Conservation (phyloP, 768 basidiomycete species). For the Phanerochaete carnosa region DNA sequence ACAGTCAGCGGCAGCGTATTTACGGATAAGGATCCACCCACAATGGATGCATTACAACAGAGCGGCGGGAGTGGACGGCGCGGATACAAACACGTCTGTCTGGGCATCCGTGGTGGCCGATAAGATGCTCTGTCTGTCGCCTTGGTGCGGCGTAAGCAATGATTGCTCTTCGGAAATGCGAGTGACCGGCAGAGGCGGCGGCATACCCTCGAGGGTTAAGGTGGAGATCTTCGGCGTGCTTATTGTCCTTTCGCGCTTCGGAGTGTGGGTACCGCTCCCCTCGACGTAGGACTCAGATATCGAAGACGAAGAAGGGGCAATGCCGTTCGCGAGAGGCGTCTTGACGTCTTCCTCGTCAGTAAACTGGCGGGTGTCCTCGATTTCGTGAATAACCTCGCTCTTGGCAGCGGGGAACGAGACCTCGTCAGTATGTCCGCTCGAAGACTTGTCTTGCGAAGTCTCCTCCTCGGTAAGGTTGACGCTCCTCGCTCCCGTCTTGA, state of each 20-base stretch:
- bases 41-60: background rate
- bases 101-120: constrained; percentile 3
- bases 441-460: background rate
- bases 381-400: background rate
- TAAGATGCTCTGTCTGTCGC: background rate
- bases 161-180: background rate
- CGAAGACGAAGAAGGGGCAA: background rate
- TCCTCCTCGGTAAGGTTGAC: constrained; percentile 19
- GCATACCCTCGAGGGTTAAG: constrained; percentile 3
- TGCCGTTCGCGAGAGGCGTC: constrained; percentile 5
- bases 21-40: background rate
- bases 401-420: background rate
- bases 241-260: constrained; percentile 3
- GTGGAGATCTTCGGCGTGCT: constrained; percentile 10
- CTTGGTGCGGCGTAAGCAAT: background rate
- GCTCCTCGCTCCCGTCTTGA: constrained; percentile 51
- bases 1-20: background rate
- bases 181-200: background rate
- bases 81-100: constrained; percentile 4
- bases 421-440: constrained; percentile 1
- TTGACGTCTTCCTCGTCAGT: background rate
- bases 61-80: constrained; percentile 3
- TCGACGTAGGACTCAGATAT: background rate
- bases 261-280: constrained; percentile 1
- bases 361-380: background rate